Percentiles rank a stretch among this genome's conserved stretches.
These are phyloP conservation scores for Volvariella volvacea DNA, from an alignment of 1,284 basidiomycete genomes.

Conservation along the genomic window DNA sequence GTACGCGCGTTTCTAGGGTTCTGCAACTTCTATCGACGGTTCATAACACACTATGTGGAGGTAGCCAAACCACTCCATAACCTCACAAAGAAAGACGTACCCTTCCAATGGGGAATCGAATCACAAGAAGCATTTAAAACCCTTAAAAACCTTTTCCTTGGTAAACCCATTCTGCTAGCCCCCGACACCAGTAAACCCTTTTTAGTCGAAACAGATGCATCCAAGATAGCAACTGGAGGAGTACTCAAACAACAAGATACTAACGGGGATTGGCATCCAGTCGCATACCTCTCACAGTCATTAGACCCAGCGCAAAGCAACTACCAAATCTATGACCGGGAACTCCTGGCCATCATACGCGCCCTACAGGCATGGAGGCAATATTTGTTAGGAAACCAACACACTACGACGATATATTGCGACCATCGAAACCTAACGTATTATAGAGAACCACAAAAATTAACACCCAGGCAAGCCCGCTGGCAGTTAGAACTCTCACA, in stretches of 20 bases:
- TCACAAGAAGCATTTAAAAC: constrained; percentile 13
- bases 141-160: constrained; percentile 16
- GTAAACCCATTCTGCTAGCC: constrained; percentile 15
- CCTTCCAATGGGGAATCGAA: constrained; percentile 14
- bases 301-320: constrained; percentile 24
- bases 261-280: constrained; percentile 15
- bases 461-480: constrained; percentile 31
- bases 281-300: constrained; percentile 18
- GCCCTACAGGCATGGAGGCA: constrained; percentile 8
- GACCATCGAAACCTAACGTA: constrained; percentile 35
- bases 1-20: constrained; percentile 24
- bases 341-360: constrained; percentile 33
- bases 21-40: constrained; percentile 30
- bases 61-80: constrained; percentile 15
- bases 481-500: constrained; percentile 29
- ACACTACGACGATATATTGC: background rate
- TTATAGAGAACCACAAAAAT: constrained; percentile 25
- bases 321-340: constrained; percentile 41
- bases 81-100: constrained; percentile 11
- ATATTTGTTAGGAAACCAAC: constrained; percentile 4
- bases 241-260: constrained; percentile 19
- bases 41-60: constrained; percentile 29
- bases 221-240: constrained; percentile 20
- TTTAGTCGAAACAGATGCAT: constrained; percentile 21
- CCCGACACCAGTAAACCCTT: constrained; percentile 14